Evolutionary conservation across 495 filamentous ascomycete species (phyloP).

Genomic region (Podospora appendiculata): DNA sequence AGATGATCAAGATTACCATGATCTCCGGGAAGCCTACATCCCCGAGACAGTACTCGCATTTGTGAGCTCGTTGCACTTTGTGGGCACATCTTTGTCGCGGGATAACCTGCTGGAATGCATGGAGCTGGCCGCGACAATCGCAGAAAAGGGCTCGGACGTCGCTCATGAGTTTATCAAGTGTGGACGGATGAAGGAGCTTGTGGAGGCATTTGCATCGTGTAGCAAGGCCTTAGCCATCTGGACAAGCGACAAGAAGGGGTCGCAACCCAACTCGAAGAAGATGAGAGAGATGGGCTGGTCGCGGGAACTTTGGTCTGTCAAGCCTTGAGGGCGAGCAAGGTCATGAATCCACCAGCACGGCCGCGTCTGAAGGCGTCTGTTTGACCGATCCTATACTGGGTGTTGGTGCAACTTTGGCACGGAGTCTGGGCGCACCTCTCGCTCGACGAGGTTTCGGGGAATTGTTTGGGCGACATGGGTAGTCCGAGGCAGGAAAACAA

Average conservation of each 20-base stretch:
- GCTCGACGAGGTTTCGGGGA: no score
- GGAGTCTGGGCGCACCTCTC: no score
- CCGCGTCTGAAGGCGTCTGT: no score
- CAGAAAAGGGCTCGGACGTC: conserved; percentile 57
- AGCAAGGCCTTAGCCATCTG: conserved; percentile 67
- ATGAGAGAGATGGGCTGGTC: conserved; percentile 45
- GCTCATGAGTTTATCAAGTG: conserved; percentile 55
- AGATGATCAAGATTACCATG: conserved; percentile 35
- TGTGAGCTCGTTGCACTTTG: conserved; percentile 62
- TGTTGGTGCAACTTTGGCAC: no score
- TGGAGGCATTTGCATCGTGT: conserved; percentile 62
- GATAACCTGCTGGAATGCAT: conserved; percentile 67
- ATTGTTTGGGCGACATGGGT: no score
- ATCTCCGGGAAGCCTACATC: conserved; percentile 65
- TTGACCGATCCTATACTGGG: no score
- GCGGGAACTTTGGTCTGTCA: conserved; percentile 44
- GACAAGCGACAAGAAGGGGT: conserved; percentile 40
- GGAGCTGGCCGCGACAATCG: conserved; percentile 63
- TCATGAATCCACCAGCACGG: neutral
- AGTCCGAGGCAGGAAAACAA: no score
- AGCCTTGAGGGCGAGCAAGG: conserved; percentile 9
- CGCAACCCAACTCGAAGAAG: conserved; percentile 42
- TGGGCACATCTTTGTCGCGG: conserved; percentile 53
- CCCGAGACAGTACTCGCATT: conserved; percentile 80
- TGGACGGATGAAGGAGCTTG: conserved; percentile 68